Evolutionary conservation across 208 protist genomes (phyloP), one percentile per base, ranked within the genome.

Genomic region (Polymyxa betae): DNA sequence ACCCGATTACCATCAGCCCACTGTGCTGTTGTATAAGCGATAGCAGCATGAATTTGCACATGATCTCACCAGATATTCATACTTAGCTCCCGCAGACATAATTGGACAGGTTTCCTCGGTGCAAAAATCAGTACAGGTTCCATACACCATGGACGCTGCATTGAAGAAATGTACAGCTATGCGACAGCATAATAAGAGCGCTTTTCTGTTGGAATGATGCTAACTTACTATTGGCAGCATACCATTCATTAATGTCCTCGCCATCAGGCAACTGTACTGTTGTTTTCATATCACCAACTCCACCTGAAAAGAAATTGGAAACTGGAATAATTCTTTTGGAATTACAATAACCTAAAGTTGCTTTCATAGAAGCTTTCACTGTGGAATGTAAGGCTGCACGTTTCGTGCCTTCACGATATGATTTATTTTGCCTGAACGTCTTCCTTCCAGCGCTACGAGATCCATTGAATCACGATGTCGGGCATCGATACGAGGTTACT

Each of bases 91-190:
- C 0, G 93, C 92, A 0, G 52, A 90, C 98, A 99, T 99, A 1
- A 98, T 93, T 0, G 97, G 97, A 91, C 98, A 99, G 16, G 91
- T 96, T 54, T 95, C 93, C 24, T 90, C 90, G 24, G 98, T 99
- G 95, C 98, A 99, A 92, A 98, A 99, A 92, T 99, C 98, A n/a
- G 98, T 98, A 54, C 99, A 95, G 0, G 97, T 98, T 88, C 97
- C 97, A 92, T 99, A 99, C 35, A 99, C 93, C 64, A 99, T 95
- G 91, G 99, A 99, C 1, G 98, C 98, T 89, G 99, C 98, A 95
- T 99, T 99, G 95, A 98, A 99, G 92, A 99, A 99, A 92, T 99
- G 98, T 0, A 99, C 96, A 0, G 97, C 93, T 94, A 54, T 77
- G 49, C 12, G 5, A 24, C 12, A 60, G 24, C 38, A 89, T 12